Percentiles rank a stretch among this genome's conserved stretches.
Evolutionary conservation across 2,329 filamentous ascomycete genomes (phyloP).

Genomic region (Aureobasidium namibiae): DNA sequence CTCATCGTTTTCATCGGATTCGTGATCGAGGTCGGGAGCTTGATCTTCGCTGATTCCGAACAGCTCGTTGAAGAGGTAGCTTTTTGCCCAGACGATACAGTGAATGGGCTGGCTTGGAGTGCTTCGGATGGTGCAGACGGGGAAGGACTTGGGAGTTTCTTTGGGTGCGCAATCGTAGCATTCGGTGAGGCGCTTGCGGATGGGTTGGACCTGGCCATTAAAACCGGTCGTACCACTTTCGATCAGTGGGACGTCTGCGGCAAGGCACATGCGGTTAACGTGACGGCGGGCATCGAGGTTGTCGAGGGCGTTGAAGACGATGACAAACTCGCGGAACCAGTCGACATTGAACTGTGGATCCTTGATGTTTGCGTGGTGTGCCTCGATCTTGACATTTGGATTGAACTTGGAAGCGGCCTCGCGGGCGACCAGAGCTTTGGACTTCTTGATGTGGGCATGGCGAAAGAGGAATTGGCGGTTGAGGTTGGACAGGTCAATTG

Average conservation of each 20-base stretch:
- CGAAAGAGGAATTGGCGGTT: conserved; percentile 97
- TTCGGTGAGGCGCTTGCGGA: conserved; percentile 76
- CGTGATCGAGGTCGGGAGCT: conserved; percentile 67
- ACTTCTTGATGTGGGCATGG: conserved; percentile 94
- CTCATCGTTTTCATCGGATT: conserved; percentile 72
- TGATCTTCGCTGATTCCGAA: conserved; percentile 90
- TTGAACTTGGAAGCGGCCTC: conserved; percentile 89
- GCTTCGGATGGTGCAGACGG: conserved; percentile 93
- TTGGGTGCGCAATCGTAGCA: conserved; percentile 95
- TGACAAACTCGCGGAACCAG: conserved; percentile 75
- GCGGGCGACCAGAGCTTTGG: conserved; percentile 88
- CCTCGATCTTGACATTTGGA: conserved; percentile 73
- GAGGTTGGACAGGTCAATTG: conserved; percentile 93
- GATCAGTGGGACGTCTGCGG: conserved; percentile 80
- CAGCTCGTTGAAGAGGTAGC: conserved; percentile 88
- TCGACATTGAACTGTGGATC: conserved; percentile 75
- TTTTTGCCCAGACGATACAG: conserved; percentile 98
- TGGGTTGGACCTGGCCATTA: conserved; percentile 95
- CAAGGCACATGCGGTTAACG: conserved; percentile 95
- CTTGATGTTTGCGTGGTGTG: conserved; percentile 93
- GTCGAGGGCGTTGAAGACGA: conserved; percentile 96
- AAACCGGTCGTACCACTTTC: conserved; percentile 98
- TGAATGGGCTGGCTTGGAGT: conserved; percentile 95
- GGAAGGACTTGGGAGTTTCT: conserved; percentile 83
- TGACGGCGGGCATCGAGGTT: conserved; percentile 89